Percentiles rank a stretch among this genome's conserved stretches.
Conservation (phyloP, 2,329 filamentous ascomycete genomes). For the Claviceps sp. region DNA sequence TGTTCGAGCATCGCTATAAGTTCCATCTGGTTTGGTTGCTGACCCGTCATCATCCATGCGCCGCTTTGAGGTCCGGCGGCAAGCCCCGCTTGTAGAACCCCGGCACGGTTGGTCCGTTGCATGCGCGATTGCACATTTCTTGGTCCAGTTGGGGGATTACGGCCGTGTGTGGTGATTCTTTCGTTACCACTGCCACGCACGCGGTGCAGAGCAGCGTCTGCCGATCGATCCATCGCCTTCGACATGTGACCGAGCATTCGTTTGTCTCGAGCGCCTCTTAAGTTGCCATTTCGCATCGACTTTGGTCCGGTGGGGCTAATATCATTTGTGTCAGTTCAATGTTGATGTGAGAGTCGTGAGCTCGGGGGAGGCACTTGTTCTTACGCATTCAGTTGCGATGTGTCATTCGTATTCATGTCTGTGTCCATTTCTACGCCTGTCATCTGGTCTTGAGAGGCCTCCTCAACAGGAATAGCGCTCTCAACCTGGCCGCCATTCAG, state of each 20-base stretch:
- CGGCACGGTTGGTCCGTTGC: constrained; percentile 31
- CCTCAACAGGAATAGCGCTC: constrained; percentile 14
- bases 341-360: not conserved
- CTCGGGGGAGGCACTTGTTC: constrained; percentile 16
- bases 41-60: constrained; percentile 35
- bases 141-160: constrained; percentile 60
- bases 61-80: constrained; percentile 23
- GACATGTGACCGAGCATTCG: constrained; percentile 76
- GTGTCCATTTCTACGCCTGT: constrained; percentile 43
- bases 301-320: constrained; percentile 82
- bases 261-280: constrained; percentile 53
- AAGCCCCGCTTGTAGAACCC: constrained; percentile 36
- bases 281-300: constrained; percentile 70
- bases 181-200: constrained; percentile 63
- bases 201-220: constrained; percentile 66
- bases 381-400: constrained; percentile 44
- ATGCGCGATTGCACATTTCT: constrained; percentile 39
- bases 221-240: constrained; percentile 65
- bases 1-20: constrained; percentile 73
- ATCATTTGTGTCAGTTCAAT: not conserved
- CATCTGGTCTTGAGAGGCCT: constrained; percentile 21
- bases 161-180: constrained; percentile 65
- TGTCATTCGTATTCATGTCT: constrained; percentile 53
- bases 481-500: constrained; percentile 35
- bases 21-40: constrained; percentile 36